Base-by-base conservation (phyloP, 129 eudicot species). In the Calendula officinalis region DNA sequence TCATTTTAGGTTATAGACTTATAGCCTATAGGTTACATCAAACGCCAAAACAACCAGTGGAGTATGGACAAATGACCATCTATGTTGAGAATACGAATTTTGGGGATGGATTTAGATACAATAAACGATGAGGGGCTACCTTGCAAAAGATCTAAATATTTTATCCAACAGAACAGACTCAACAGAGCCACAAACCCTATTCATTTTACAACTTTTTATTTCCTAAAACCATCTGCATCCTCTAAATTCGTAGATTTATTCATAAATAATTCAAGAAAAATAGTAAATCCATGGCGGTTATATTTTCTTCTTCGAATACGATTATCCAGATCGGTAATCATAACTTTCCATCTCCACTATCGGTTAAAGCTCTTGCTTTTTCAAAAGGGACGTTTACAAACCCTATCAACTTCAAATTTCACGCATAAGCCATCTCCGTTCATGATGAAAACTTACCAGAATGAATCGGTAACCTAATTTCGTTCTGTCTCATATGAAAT, bases 231-330 rank as follows among this genome's bases (percentile, higher is more conserved):
- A 27, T n/a, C 6, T 1, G 15, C 1, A 16, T 46, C 30, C 30
- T 22, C 41, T 56, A 11, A 34, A 44, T 8, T 57, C 62, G 27
- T 4, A 2, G 3, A 55, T 2, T 2, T 6, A 10, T 6, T 38
- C n/a, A 7, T 36, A 30, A 6, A 56, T 16, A 46, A 45, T 64
- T 47, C 45, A 22, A 10, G 13, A 13, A 55, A 63, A 42, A 22
- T 22, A 22, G 34, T 2, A 16, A 35, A 56, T 58, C 52, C 34
- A 74, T 74, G 78, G 78, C 78, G 8, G 33, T 74, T 30, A 15
- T 74, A 49, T 66, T 33, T 48, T 73, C 78, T 5, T 73, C 66
- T 13, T 66, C 67, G 3, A 66, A 66, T 34, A 73, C 65, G 73
- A 56, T 73, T 9, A 48, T 30, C 45, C 61, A 56, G 5, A 15